These are phyloP conservation scores for Triticum turgidum DNA, from an alignment of 176 grass and related monocot species.

Conservation along the genomic window DNA sequence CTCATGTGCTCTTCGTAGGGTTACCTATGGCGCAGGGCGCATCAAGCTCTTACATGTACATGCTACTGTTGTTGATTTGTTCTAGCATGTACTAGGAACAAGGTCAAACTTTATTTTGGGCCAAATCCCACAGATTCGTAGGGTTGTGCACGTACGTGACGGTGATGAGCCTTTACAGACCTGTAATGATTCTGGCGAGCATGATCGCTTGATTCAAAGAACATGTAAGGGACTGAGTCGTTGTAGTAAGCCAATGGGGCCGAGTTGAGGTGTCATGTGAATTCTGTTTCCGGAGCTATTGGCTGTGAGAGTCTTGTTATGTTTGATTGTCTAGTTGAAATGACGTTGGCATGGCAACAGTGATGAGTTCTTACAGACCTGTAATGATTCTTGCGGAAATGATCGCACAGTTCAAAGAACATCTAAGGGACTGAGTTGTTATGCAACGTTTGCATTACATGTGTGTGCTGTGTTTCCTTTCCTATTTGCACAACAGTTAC, in stretches of 20 bases:
- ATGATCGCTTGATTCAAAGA: slow-evolving; percentile 60
- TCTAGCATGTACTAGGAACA: not conserved
- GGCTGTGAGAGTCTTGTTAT: not conserved
- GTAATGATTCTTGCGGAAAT: slow-evolving; percentile 89
- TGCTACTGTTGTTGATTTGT: not conserved
- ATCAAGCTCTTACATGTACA: slow-evolving; percentile 49
- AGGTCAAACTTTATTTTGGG: not conserved
- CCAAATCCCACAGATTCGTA: not conserved
- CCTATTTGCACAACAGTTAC: not conserved
- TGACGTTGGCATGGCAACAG: not conserved
- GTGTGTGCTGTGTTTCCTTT: not conserved
- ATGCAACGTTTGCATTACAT: not conserved
- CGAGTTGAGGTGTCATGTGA: too few species aligned
- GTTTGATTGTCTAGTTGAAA: not conserved
- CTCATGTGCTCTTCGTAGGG: not conserved
- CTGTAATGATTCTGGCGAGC: slow-evolving; percentile 68
- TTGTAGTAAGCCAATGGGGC: too few species aligned
- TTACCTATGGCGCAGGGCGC: not conserved
- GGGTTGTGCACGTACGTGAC: not conserved
- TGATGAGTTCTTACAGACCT: slow-evolving; percentile 85
- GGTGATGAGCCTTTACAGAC: slow-evolving; percentile 53
- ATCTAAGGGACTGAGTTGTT: slow-evolving; percentile 32
- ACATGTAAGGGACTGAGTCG: slow-evolving; percentile 59
- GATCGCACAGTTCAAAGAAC: slow-evolving; percentile 72
- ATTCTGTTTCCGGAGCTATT: too few species aligned